Evolutionary conservation across 331 rosid species (phyloP).

Genomic region (Quercus tomentella): DNA sequence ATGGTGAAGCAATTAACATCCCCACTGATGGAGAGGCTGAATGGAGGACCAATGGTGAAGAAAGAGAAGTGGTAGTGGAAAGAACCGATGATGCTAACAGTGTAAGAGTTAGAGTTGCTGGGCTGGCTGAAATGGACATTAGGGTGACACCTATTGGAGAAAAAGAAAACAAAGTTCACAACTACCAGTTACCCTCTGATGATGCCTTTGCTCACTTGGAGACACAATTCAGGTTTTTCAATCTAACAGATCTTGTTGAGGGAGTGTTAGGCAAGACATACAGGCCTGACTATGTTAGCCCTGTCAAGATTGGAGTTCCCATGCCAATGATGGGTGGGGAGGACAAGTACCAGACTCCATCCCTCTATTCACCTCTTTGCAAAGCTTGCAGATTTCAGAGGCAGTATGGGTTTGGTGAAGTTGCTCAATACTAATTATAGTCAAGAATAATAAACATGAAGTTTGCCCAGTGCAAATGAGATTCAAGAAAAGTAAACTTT

Average conservation of each 20-base stretch:
- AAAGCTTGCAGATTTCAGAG: conserved; percentile 51
- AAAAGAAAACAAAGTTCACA: conserved; percentile 61
- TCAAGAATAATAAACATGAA: too few species aligned
- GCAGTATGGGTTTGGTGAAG: conserved; percentile 32
- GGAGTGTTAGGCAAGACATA: conserved; percentile 79
- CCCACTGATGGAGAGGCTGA: conserved; percentile 56
- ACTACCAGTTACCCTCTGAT: conserved; percentile 50
- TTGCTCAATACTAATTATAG: neutral
- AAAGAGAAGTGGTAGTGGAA: conserved; percentile 56
- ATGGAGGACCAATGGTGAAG: conserved; percentile 47
- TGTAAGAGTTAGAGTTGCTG: conserved; percentile 52
- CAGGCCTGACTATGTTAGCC: conserved; percentile 61
- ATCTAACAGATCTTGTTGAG: conserved; percentile 45
- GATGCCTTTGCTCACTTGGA: conserved; percentile 77
- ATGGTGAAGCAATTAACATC: conserved; percentile 35
- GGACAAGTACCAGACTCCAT: conserved; percentile 53
- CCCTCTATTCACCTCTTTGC: conserved; percentile 57
- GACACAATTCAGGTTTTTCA: conserved; percentile 60
- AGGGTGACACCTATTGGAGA: conserved; percentile 61
- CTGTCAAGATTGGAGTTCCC: conserved; percentile 62
- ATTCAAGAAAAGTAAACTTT: neutral
- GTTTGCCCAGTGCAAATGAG: conserved; percentile 32
- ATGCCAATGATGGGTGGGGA: conserved; percentile 92
- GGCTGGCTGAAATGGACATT: conserved; percentile 56
- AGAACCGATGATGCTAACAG: conserved; percentile 63